Percentiles rank a stretch among this genome's conserved stretches.
phyloP scores from a whole-genome alignment of 2,329 filamentous ascomycete species.

The Cyanodermella asteris region DNA sequence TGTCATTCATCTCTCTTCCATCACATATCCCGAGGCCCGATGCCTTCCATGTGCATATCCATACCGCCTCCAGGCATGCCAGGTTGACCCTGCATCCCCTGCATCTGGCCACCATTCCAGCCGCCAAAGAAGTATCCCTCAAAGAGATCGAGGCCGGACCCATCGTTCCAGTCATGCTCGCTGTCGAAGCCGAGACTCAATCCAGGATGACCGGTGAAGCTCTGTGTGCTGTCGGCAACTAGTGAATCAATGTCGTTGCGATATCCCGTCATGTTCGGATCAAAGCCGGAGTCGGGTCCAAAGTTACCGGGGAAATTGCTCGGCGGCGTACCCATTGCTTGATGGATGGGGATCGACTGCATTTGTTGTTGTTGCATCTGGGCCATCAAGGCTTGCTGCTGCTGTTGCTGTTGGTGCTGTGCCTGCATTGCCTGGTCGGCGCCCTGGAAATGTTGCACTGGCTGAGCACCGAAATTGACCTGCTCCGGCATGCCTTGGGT shows the following conservation, averaged over 20 bases:
- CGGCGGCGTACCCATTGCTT: slow-evolving; percentile 10
- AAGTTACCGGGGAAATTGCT: slow-evolving; percentile 9
- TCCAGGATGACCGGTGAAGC: slow-evolving; percentile 8
- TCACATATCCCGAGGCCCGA: no score
- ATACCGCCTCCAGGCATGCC: no score
- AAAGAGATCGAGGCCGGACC: slow-evolving; percentile 26
- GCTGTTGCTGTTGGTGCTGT: background rate
- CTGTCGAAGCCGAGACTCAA: slow-evolving; percentile 18
- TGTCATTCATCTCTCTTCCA: no score
- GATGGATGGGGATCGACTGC: slow-evolving; percentile 10
- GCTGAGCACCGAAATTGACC: background rate
- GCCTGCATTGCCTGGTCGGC: slow-evolving; percentile 1
- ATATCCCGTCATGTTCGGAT: no score
- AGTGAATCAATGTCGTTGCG: slow-evolving; percentile 32
- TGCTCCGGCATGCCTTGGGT: background rate
- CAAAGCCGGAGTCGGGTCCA: no score
- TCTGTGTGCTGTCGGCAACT: slow-evolving; percentile 21
- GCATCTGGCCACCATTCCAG: slow-evolving; percentile 1
- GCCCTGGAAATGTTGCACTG: background rate
- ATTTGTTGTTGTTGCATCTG: slow-evolving; percentile 16
- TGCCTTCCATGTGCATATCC: no score
- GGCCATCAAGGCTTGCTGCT: slow-evolving; percentile 13
- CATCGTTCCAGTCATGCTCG: slow-evolving; percentile 27
- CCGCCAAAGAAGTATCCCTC: slow-evolving; percentile 34
- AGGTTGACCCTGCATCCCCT: no score